Conservation (phyloP, 345 rosid species). For the Populus simonii region DNA sequence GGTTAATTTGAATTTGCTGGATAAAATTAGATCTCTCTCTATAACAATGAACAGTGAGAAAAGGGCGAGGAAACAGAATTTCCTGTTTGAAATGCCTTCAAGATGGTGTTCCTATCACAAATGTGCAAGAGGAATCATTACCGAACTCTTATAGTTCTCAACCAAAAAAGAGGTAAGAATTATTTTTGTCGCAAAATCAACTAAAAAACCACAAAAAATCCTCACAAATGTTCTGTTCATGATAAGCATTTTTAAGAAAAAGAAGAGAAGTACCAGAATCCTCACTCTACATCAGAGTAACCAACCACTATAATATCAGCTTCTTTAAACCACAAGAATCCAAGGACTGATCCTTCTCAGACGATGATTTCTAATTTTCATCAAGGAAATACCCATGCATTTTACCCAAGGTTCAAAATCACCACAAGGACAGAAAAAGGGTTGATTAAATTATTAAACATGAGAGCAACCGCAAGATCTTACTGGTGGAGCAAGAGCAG, state of each 20-base stretch:
- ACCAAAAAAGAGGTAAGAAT: no score
- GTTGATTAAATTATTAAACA: neutral
- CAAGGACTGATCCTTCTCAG: no score
- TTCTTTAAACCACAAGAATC: no score
- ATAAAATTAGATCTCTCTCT: neutral
- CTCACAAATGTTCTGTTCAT: no score
- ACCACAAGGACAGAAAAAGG: neutral
- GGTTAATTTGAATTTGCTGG: neutral
- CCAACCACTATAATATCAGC: no score
- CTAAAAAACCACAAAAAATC: no score
- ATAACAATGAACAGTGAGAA: neutral
- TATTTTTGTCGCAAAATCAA: no score
- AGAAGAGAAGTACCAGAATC: no score
- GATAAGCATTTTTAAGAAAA: no score
- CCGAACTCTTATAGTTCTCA: neutral
- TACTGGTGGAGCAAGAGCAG: slow-evolving; percentile 83
- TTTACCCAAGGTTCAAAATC: neutral
- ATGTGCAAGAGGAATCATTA: neutral
- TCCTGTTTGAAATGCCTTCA: neutral
- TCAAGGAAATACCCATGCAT: no score
- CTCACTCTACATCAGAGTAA: no score
- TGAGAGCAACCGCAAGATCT: slow-evolving; percentile 16
- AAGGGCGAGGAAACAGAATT: neutral
- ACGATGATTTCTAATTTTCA: no score
- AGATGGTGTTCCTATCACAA: neutral